These are phyloP conservation scores for Hortiboletus flavorubellus DNA, from an alignment of 768 basidiomycete species.

Conservation along the genomic window DNA sequence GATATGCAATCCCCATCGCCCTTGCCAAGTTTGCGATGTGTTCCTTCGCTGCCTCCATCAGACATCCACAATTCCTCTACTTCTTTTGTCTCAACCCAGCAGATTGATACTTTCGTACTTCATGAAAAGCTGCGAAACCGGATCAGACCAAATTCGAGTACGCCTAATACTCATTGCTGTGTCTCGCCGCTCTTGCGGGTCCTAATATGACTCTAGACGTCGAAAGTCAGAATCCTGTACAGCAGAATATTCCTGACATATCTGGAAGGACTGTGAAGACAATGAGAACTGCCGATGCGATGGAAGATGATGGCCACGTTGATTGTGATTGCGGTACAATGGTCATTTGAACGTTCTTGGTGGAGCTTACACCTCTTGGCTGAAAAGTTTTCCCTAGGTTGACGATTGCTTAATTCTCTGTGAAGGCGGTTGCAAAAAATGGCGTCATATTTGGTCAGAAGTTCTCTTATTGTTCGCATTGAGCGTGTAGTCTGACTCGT, in stretches of 20 bases:
- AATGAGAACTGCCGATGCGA: slow-evolving; percentile 9
- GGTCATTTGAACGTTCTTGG: slow-evolving; percentile 32
- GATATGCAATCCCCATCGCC: slow-evolving; percentile 26
- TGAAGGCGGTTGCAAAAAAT: slow-evolving; percentile 67
- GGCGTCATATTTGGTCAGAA: slow-evolving; percentile 75
- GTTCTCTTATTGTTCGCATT: not conserved
- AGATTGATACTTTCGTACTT: slow-evolving; percentile 41
- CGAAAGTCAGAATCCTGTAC: slow-evolving; percentile 30
- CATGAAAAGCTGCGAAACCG: slow-evolving; percentile 25
- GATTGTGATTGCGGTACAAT: slow-evolving; percentile 69
- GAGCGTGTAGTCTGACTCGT: not conserved
- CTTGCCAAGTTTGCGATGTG: slow-evolving; percentile 3
- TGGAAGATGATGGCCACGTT: slow-evolving; percentile 38
- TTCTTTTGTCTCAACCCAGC: slow-evolving; percentile 25
- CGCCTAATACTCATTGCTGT: slow-evolving; percentile 38
- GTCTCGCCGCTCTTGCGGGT: not conserved
- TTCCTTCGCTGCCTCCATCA: slow-evolving; percentile 28
- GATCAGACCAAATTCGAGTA: slow-evolving; percentile 39
- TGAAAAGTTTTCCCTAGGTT: slow-evolving; percentile 34
- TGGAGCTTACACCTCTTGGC: not conserved
- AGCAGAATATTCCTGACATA: not conserved
- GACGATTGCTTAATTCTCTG: slow-evolving; percentile 61
- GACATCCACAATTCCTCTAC: slow-evolving; percentile 16
- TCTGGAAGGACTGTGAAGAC: not conserved
- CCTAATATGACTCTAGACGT: slow-evolving; percentile 22